A percentile compares a stretch with the other conserved stretches of the same genome.
Evolutionary conservation across 2,329 filamentous ascomycete species (phyloP).

Genomic region (Aspergillus ibericus): DNA sequence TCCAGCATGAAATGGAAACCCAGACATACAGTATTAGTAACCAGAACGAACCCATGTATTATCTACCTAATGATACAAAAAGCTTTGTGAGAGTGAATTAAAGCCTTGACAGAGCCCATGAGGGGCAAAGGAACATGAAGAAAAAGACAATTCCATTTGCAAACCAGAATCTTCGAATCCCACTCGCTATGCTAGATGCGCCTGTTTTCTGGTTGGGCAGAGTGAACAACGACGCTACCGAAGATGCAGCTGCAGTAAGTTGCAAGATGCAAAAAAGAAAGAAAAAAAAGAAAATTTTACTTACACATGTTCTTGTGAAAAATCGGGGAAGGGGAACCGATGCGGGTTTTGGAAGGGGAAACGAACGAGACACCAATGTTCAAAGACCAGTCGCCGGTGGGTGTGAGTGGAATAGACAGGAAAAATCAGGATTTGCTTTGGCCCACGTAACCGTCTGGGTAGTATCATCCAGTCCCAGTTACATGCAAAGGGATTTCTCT

Average conservation of each 20-base stretch:
- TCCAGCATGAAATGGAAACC: too few relatives aligned
- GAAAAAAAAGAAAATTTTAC: neutral
- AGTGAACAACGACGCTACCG: slow-evolving; percentile 5
- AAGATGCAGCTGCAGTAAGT: slow-evolving; percentile 2
- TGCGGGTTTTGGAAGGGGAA: too few relatives aligned
- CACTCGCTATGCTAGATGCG: slow-evolving; percentile 8
- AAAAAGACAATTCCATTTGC: neutral
- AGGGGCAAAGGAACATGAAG: neutral
- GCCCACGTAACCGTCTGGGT: neutral
- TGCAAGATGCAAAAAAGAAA: neutral
- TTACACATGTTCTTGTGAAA: neutral
- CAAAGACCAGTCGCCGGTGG: neutral
- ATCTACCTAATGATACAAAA: too few relatives aligned
- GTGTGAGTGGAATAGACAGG: neutral
- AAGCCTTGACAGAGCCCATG: neutral
- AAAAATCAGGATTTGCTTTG: neutral
- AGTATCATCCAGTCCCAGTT: neutral
- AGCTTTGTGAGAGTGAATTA: too few relatives aligned
- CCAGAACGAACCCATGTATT: too few relatives aligned
- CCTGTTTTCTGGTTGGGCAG: slow-evolving; percentile 1
- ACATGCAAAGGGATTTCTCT: neutral
- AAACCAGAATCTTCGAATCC: slow-evolving; percentile 1
- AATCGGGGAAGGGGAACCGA: neutral
- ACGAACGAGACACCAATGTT: neutral
- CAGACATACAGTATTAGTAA: too few relatives aligned